These are phyloP conservation scores for Cercophora sp. DNA, from an alignment of 495 filamentous ascomycete species.

Conservation along the genomic window DNA sequence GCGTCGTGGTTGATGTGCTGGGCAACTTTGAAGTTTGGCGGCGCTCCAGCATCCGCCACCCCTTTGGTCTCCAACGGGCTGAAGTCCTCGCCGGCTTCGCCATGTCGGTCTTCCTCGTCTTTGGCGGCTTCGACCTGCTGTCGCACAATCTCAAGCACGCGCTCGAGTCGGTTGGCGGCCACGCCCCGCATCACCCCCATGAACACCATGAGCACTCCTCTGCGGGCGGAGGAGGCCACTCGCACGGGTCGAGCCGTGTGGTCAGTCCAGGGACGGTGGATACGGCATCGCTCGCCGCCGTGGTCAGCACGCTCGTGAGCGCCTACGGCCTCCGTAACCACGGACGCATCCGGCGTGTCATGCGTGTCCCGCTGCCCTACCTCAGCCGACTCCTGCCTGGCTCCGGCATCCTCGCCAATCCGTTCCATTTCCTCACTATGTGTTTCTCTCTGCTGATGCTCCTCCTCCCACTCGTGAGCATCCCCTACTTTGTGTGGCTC, in stretches of 20 bases:
- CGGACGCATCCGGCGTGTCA: slow-evolving; percentile 78
- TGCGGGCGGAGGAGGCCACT: slow-evolving; percentile 35
- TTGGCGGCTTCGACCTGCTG: slow-evolving; percentile 93
- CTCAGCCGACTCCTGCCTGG: slow-evolving; percentile 53
- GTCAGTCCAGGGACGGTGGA: slow-evolving; percentile 74
- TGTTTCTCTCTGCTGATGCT: slow-evolving; percentile 78
- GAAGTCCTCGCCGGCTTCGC: slow-evolving; percentile 97
- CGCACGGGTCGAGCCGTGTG: slow-evolving; percentile 22
- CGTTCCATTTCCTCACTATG: slow-evolving; percentile 88
- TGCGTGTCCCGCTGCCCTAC: slow-evolving; percentile 76
- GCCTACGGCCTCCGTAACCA: slow-evolving; percentile 89
- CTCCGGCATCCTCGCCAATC: slow-evolving; percentile 70
- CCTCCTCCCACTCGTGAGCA: slow-evolving; percentile 73
- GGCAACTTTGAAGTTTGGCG: slow-evolving; percentile 98
- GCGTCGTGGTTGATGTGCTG: slow-evolving; percentile 86
- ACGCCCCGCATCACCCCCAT: slow-evolving; percentile 66
- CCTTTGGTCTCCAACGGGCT: slow-evolving; percentile 84
- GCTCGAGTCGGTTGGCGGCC: slow-evolving; percentile 55
- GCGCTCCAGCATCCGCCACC: slow-evolving; percentile 84
- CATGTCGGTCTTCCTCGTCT: slow-evolving; percentile 89
- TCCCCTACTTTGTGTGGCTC: slow-evolving; percentile 70
- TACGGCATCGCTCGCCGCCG: slow-evolving; percentile 77
- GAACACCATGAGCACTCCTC: not conserved
- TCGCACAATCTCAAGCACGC: slow-evolving; percentile 89
- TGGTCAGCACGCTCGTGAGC: slow-evolving; percentile 80